A percentile compares a stretch with the other conserved stretches of the same genome.
phyloP scores from a whole-genome alignment of 306 rosid species.

The Gillenia trifoliata region DNA sequence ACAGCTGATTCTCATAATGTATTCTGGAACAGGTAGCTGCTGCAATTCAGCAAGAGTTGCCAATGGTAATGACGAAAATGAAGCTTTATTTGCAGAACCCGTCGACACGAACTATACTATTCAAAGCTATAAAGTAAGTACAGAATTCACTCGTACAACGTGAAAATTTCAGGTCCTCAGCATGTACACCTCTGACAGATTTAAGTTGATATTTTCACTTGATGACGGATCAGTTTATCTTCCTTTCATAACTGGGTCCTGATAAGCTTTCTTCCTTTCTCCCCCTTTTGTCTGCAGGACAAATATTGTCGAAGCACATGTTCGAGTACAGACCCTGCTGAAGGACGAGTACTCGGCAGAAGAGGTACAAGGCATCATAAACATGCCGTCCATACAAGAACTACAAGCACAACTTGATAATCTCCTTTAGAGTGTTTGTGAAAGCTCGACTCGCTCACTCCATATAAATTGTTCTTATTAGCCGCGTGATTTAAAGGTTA shows the following conservation, averaged over 20 bases:
- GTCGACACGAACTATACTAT: constrained; percentile 80
- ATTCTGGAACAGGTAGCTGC: constrained; percentile 56
- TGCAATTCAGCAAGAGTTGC: constrained; percentile 79
- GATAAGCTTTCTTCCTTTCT: background rate
- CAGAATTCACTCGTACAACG: background rate
- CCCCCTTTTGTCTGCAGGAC: constrained; percentile 43
- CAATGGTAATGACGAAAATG: constrained; percentile 74
- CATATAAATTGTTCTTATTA: background rate
- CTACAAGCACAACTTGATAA: constrained; percentile 69
- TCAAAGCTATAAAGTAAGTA: constrained; percentile 92
- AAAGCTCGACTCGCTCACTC: constrained; percentile 17
- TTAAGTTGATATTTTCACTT: background rate
- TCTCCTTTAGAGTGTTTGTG: constrained; percentile 40
- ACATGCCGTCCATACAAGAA: constrained; percentile 60
- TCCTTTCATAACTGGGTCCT: background rate
- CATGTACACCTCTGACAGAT: background rate
- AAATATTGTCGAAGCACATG: constrained; percentile 89
- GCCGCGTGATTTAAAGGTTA: background rate
- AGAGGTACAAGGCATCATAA: constrained; percentile 61
- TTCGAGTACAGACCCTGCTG: constrained; percentile 65
- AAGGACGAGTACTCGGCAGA: constrained; percentile 74
- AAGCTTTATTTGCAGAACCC: constrained; percentile 92
- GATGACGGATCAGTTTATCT: background rate
- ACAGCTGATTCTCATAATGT: constrained; percentile 10
- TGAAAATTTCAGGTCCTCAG: background rate